These are phyloP conservation scores for Zizania palustris DNA, from an alignment of 202 grass and related monocot genomes.

Conservation along the genomic window DNA sequence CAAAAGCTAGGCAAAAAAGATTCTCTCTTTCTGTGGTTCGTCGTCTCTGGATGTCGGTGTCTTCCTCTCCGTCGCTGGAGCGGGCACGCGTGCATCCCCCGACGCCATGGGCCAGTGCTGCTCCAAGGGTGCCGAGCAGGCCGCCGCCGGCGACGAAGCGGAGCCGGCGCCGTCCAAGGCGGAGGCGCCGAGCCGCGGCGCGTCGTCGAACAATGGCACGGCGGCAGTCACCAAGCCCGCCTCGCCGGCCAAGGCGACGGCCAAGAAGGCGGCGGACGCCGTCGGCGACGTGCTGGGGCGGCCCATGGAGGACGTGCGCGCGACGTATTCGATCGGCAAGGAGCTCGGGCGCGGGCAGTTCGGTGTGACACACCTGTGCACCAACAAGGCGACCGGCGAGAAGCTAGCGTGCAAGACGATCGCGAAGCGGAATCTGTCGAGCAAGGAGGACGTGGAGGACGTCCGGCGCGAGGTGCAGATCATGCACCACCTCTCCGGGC, in stretches of 20 bases:
- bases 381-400: conserved; percentile 58
- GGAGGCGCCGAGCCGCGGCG: conserved; percentile 27
- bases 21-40: background rate
- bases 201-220: conserved; percentile 30
- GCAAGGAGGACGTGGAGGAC: conserved; percentile 73
- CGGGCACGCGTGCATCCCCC: conserved; percentile 42
- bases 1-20: conserved; percentile 26
- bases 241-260: conserved; percentile 12
- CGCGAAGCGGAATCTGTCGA: conserved; percentile 71
- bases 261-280: conserved; percentile 38
- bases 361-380: conserved; percentile 86
- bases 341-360: conserved; percentile 88
- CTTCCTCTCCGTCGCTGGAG: conserved; percentile 53
- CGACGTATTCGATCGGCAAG: conserved; percentile 59
- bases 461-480: conserved; percentile 79
- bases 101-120: conserved; percentile 80
- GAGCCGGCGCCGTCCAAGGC: background rate
- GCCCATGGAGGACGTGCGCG: conserved; percentile 70
- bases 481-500: conserved; percentile 81
- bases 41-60: conserved; percentile 38
- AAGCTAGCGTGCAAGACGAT: conserved; percentile 90
- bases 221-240: conserved; percentile 14
- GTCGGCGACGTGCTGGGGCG: conserved; percentile 62
- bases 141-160: conserved; percentile 16
- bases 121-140: conserved; percentile 44